phyloP scores from a whole-genome alignment of 768 basidiomycete species.

The Mycena amicta region DNA sequence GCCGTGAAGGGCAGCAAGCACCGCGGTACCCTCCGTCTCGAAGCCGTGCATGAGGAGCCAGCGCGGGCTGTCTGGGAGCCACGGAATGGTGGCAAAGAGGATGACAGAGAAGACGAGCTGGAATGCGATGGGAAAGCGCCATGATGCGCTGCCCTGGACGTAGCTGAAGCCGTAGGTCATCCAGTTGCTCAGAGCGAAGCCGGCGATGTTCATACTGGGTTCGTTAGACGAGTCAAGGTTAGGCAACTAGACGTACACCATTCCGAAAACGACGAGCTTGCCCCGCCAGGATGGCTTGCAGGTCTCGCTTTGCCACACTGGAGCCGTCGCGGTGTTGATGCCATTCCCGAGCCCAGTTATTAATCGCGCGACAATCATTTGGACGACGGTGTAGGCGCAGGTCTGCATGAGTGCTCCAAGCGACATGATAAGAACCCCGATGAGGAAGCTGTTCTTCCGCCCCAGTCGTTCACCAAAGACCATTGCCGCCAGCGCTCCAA shows the following conservation, averaged over 20 bases:
- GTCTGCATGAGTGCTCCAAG: conserved; percentile 55
- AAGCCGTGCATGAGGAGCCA: conserved; percentile 52
- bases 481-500: conserved; percentile 49
- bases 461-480: conserved; percentile 45
- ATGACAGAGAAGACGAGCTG: conserved; percentile 50
- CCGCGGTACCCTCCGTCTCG: conserved; percentile 42
- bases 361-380: conserved; percentile 52
- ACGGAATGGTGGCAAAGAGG: conserved; percentile 47
- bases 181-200: conserved; percentile 55
- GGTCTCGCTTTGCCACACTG: conserved; percentile 56
- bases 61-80: conserved; percentile 51
- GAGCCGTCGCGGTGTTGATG: conserved; percentile 52
- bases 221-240: no score
- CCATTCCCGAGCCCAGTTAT: conserved; percentile 54
- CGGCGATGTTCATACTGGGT: conserved; percentile 52
- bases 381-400: conserved; percentile 44
- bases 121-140: conserved; percentile 55
- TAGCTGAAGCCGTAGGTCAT: conserved; percentile 57
- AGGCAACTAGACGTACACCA: conserved; percentile 40
- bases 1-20: conserved; percentile 48
- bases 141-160: conserved; percentile 42
- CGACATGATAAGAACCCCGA: conserved; percentile 55
- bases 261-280: conserved; percentile 50
- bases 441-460: conserved; percentile 49
- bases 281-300: conserved; percentile 51